phyloP scores from a whole-genome alignment of 139 green algal species.

The Pycnococcus provasolii region DNA sequence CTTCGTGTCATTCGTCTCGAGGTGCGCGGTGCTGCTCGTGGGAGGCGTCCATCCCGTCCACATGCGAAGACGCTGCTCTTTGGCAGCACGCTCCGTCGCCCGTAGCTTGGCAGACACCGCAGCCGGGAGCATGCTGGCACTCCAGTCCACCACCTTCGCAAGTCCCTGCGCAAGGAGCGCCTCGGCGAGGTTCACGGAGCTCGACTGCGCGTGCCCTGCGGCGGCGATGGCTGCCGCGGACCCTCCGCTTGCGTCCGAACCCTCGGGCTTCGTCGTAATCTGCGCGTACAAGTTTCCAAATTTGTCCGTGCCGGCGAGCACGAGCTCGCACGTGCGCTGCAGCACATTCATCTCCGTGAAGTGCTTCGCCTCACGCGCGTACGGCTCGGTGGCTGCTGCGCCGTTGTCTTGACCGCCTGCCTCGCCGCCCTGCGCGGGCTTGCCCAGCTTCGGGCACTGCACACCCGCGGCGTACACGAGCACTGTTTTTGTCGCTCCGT shows the following conservation, averaged over 20 bases:
- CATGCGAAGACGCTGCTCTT: constrained; percentile 50
- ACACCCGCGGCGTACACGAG: constrained; percentile 66
- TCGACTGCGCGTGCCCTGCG: constrained; percentile 31
- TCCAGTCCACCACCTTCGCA: constrained; percentile 66
- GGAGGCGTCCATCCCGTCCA: constrained; percentile 72
- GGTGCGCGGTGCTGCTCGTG: constrained; percentile 30
- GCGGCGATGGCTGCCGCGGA: too few species aligned
- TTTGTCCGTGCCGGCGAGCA: constrained; percentile 77
- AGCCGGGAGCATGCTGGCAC: constrained; percentile 47
- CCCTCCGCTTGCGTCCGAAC: too few species aligned
- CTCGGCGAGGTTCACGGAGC: constrained; percentile 49
- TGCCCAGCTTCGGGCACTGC: constrained; percentile 64
- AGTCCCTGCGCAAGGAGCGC: constrained; percentile 45
- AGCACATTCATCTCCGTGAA: constrained; percentile 67
- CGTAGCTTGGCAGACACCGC: constrained; percentile 39
- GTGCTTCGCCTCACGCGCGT: constrained; percentile 67
- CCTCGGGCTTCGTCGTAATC: constrained; percentile 27
- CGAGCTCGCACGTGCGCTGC: constrained; percentile 58
- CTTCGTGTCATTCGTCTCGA: constrained; percentile 29
- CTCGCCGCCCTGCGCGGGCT: constrained; percentile 7
- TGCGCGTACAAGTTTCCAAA: constrained; percentile 70
- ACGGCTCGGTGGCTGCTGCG: constrained; percentile 51
- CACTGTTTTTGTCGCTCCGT: constrained; percentile 14
- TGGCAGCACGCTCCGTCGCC: constrained; percentile 67
- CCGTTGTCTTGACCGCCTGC: constrained; percentile 14